A percentile compares a stretch with the other conserved stretches of the same genome.
These are phyloP conservation scores for Coemansia sp. DNA, from an alignment of 192 early-diverging fungal genomes.

Conservation along the genomic window DNA sequence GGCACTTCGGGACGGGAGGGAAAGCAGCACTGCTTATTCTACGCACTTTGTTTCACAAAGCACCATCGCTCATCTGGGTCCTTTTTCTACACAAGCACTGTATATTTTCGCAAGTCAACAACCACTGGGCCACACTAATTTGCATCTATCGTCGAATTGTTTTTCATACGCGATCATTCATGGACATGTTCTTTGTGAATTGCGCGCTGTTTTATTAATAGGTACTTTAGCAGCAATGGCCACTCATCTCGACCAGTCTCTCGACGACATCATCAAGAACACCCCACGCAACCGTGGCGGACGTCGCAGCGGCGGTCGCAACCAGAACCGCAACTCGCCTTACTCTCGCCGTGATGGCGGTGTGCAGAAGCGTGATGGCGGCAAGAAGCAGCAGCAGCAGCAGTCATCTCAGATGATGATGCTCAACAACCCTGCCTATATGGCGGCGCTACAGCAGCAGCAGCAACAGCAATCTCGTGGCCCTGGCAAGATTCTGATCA, in stretches of 20 bases:
- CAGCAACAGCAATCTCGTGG: slow-evolving; percentile 16
- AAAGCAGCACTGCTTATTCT: no score
- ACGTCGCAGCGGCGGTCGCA: slow-evolving; percentile 21
- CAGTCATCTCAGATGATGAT: slow-evolving; percentile 31
- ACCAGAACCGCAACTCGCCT: slow-evolving; percentile 42
- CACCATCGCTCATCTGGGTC: no score
- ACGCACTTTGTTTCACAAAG: no score
- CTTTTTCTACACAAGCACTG: no score
- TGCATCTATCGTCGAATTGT: no score
- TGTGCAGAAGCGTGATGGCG: slow-evolving; percentile 32
- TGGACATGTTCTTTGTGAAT: no score
- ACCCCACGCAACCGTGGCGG: slow-evolving; percentile 19
- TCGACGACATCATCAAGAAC: slow-evolving; percentile 49
- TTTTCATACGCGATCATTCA: no score
- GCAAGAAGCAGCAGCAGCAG: slow-evolving; percentile 17
- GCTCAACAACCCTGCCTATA: slow-evolving; percentile 38
- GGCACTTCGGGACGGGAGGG: no score
- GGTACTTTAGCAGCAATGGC: slow-evolving; percentile 20
- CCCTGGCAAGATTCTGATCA: slow-evolving; percentile 39
- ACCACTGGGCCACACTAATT: no score
- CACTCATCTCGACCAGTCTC: slow-evolving; percentile 50
- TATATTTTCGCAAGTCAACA: no score
- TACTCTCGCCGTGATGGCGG: slow-evolving; percentile 38
- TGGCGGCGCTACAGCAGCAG: slow-evolving; percentile 20
- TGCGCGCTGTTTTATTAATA: no score